A percentile compares a stretch with the other conserved stretches of the same genome.
phyloP scores from a whole-genome alignment of 352 stramenopile species.

The Pythium vanterpoolii region DNA sequence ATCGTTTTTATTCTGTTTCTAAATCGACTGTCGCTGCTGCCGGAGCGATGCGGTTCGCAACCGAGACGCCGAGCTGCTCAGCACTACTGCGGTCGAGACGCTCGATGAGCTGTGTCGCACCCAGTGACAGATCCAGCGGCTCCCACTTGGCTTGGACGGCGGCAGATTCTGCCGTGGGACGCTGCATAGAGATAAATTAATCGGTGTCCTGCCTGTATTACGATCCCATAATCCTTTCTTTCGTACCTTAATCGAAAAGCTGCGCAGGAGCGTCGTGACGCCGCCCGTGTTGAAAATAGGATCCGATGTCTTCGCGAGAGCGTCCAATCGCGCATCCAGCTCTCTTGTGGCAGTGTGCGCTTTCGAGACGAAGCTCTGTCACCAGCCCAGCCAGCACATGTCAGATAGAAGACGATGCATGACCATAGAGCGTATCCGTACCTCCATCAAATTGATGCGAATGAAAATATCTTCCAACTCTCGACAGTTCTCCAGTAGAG shows the following conservation, averaged over 20 bases:
- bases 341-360: constrained; percentile 55
- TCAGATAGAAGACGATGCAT: background rate
- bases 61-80: constrained; percentile 59
- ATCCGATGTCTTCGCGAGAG: constrained; percentile 41
- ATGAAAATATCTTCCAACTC: constrained; percentile 81
- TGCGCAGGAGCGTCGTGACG: constrained; percentile 60
- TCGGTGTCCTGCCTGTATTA: background rate
- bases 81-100: constrained; percentile 52
- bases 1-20: constrained; percentile 17
- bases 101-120: constrained; percentile 42
- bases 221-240: background rate
- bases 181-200: constrained; percentile 16
- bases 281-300: constrained; percentile 58
- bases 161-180: constrained; percentile 25
- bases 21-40: background rate
- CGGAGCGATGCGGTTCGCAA: constrained; percentile 24
- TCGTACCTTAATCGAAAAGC: constrained; percentile 64
- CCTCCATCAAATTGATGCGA: constrained; percentile 72
- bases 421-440: constrained; percentile 9
- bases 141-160: constrained; percentile 46
- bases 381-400: background rate
- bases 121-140: constrained; percentile 58
- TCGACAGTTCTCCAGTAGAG: constrained; percentile 62
- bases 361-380: constrained; percentile 53
- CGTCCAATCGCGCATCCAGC: constrained; percentile 64